Percentiles rank a stretch among this genome's conserved stretches.
phyloP scores from a whole-genome alignment of 108 stramenopile species.

The Skeletonema grethae region DNA sequence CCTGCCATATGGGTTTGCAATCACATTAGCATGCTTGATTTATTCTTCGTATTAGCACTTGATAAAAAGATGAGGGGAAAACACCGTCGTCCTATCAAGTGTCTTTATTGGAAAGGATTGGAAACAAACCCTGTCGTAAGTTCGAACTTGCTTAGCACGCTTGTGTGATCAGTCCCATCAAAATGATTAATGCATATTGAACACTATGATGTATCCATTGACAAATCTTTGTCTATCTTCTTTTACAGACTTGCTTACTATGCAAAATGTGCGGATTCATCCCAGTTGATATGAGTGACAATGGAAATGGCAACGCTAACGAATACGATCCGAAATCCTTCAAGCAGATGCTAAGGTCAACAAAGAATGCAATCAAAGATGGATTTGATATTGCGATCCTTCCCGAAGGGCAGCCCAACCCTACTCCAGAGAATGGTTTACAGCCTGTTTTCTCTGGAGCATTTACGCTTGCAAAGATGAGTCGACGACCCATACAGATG shows the following conservation, averaged over 20 bases:
- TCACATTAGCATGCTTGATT: conserved; percentile 78
- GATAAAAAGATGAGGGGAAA: conserved; percentile 72
- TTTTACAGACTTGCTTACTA: conserved; percentile 46
- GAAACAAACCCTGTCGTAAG: conserved; percentile 71
- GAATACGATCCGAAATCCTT: conserved; percentile 82
- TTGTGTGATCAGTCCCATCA: too few relatives aligned
- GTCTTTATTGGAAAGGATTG: conserved; percentile 88
- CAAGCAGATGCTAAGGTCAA: conserved; percentile 63
- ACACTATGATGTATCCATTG: too few relatives aligned
- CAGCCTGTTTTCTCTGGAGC: conserved; percentile 83
- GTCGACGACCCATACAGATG: conserved; percentile 77
- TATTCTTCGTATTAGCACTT: conserved; percentile 80
- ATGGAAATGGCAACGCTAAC: conserved; percentile 77
- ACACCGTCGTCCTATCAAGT: conserved; percentile 80
- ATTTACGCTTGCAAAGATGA: conserved; percentile 79
- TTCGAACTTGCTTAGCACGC: too few relatives aligned
- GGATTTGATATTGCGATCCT: conserved; percentile 89
- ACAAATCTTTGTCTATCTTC: too few relatives aligned
- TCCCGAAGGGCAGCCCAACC: conserved; percentile 90
- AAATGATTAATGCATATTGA: too few relatives aligned
- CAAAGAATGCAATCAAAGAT: conserved; percentile 78
- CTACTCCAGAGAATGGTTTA: conserved; percentile 73
- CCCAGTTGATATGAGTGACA: conserved; percentile 85
- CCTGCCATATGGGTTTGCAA: conserved; percentile 88
- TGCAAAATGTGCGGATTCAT: conserved; percentile 88